A percentile compares a stretch with the other conserved stretches of the same genome.
phyloP scores from a whole-genome alignment of 495 filamentous ascomycete genomes.

The Hyaloscypha variabilis region DNA sequence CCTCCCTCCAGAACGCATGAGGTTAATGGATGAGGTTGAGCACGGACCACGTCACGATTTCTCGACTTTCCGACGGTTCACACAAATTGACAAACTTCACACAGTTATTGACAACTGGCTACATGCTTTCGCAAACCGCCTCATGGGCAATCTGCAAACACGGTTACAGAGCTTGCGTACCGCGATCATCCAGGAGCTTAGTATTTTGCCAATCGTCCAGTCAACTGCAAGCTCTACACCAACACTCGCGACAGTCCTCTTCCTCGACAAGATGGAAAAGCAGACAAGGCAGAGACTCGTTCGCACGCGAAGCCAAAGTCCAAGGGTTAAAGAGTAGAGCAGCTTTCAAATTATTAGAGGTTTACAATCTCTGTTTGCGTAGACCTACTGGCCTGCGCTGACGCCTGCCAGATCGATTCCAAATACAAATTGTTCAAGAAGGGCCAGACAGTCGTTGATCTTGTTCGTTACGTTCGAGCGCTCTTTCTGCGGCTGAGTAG shows the following conservation, averaged over 20 bases:
- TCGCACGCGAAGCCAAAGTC: constrained; percentile 69
- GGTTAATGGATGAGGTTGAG: background rate
- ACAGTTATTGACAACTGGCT: background rate
- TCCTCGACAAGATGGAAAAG: constrained; percentile 82
- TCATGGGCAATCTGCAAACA: constrained; percentile 13
- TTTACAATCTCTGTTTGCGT: constrained; percentile 35
- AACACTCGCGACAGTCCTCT: constrained; percentile 40
- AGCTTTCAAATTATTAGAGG: constrained; percentile 88
- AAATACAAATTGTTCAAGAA: constrained; percentile 76
- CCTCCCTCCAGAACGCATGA: too few species aligned
- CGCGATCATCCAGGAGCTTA: background rate
- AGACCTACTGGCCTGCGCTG: too few species aligned
- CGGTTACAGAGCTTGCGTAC: background rate
- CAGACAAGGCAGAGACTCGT: constrained; percentile 73
- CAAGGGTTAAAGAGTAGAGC: constrained; percentile 84
- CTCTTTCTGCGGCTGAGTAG: background rate
- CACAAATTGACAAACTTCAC: background rate
- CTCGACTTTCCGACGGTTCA: background rate
- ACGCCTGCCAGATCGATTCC: constrained; percentile 82
- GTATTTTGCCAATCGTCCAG: background rate
- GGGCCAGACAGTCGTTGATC: constrained; percentile 86
- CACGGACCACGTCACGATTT: constrained; percentile 9
- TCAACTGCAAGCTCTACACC: background rate
- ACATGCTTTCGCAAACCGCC: constrained; percentile 29
- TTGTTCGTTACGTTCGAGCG: constrained; percentile 52